Base-by-base conservation (phyloP, 768 basidiomycete genomes). In the Tulasnella sp. region DNA sequence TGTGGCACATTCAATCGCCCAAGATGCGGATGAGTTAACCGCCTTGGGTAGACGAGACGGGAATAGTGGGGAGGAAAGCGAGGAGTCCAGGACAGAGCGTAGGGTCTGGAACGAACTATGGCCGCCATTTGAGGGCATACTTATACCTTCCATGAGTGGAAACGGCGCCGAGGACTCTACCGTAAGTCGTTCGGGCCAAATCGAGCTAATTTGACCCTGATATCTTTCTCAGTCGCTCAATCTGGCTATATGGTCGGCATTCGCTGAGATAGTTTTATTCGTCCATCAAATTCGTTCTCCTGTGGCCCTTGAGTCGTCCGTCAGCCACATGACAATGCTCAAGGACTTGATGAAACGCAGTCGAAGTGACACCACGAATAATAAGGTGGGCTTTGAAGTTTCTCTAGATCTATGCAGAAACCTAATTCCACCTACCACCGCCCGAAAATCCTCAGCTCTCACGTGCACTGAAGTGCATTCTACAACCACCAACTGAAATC, bases 71-170 rank as follows among this genome's bases (percentile, higher is more conserved):
- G 61, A 60, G 13, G 59, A 34, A 42, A 27, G 24, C 15, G 21
- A 55, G 48, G 70, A 68, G 41, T 60, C 63, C 27, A 26, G 55
- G 10, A 61, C 71, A 17, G 67, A 76, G 21, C 69, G 73, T 42
- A 71, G 69, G 43, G 75, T 87, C 9, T 89, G 86, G 86, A 86
- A 85, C 65, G 83, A 86, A 65, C 68, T 89, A 7, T 89, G 85
- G 86, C 79, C 84, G 1, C 77, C 82, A 1, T 86, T 85, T 58
- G 83, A 83, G 51, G 42, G 44, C 15, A 45, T 66, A 10, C 29
- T 65, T 21, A n/a, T 30, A 3, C 41, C 42, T 19, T 49, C 63
- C 29, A 38, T 45, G 2, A 24, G 29, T 10, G 21, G 5, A 2
- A 50, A 63, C 9, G 49, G 26, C 5, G 8, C 24, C 19, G 41